Conservation (phyloP, 2,329 filamentous ascomycete genomes). For the Zalaria obscura region DNA sequence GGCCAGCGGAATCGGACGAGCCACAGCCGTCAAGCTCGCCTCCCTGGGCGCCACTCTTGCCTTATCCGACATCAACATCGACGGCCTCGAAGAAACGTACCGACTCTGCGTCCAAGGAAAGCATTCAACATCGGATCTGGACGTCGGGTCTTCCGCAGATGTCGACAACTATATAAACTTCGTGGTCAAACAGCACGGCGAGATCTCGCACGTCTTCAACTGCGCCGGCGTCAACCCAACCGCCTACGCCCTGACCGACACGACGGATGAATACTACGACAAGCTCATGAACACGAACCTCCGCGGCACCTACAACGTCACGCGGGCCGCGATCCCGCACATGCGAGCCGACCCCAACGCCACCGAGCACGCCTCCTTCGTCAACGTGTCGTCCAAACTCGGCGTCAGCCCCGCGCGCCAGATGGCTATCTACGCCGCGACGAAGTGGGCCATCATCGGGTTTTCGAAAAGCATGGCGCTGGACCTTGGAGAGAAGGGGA, state of each 20-base stretch:
- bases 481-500: constrained; percentile 22
- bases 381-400: constrained; percentile 29
- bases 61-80: constrained; percentile 24
- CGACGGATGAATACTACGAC: constrained; percentile 29
- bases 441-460: constrained; percentile 30
- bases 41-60: constrained; percentile 27
- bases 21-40: constrained; percentile 29
- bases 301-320: constrained; percentile 26
- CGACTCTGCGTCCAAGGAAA: constrained; percentile 13
- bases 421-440: constrained; percentile 27
- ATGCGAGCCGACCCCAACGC: constrained; percentile 13
- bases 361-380: constrained; percentile 14
- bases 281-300: constrained; percentile 24
- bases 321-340: constrained; percentile 26
- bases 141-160: constrained; percentile 12
- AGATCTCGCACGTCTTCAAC: constrained; percentile 29
- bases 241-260: constrained; percentile 17
- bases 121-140: constrained; percentile 24
- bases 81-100: constrained; percentile 15
- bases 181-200: constrained; percentile 17
- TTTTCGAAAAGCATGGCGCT: constrained; percentile 30
- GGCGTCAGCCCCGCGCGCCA: constrained; percentile 20
- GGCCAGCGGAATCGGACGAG: constrained; percentile 25
- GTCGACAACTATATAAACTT: constrained; percentile 13
- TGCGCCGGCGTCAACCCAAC: constrained; percentile 24